A percentile compares a stretch with the other conserved stretches of the same genome.
Conservation (phyloP, 768 basidiomycete species). For the Boletus bicolor region DNA sequence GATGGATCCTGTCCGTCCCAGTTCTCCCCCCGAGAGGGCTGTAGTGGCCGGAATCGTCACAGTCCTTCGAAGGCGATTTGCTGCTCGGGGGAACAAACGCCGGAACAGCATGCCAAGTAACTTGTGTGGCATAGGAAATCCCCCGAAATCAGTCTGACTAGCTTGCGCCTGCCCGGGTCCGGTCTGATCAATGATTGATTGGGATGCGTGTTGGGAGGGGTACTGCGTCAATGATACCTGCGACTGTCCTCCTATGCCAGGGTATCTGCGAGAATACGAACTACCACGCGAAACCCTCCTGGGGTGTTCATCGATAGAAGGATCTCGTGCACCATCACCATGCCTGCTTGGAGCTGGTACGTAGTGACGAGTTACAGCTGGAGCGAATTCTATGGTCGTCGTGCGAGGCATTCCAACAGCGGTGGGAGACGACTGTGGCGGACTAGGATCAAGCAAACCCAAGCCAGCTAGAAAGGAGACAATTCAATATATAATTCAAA, state of each 20-base stretch:
- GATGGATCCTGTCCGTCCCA: constrained; percentile 27
- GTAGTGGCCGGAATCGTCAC: constrained; percentile 73
- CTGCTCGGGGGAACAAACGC: constrained; percentile 60
- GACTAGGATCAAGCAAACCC: constrained; percentile 4
- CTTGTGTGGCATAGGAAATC: constrained; percentile 69
- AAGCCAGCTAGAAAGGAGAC: constrained; percentile 8
- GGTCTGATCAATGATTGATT: constrained; percentile 13
- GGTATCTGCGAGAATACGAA: constrained; percentile 15
- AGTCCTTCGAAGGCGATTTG: constrained; percentile 58
- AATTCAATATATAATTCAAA: not conserved
- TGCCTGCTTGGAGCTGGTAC: constrained; percentile 29
- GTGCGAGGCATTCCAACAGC: constrained; percentile 35
- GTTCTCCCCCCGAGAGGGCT: constrained; percentile 42
- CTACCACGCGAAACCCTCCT: constrained; percentile 8
- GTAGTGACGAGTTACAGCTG: constrained; percentile 28
- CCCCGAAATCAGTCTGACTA: constrained; percentile 58
- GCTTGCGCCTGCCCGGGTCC: constrained; percentile 8
- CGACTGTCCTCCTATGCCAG: constrained; percentile 9
- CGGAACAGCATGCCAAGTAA: constrained; percentile 49
- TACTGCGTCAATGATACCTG: constrained; percentile 15
- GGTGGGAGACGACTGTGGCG: constrained; percentile 2
- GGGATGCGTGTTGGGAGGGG: constrained; percentile 14
- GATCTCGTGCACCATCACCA: constrained; percentile 10
- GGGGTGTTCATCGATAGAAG: constrained; percentile 3
- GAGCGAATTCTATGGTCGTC: constrained; percentile 53